Evolutionary conservation across 1,139 yeast genomes (phyloP), one percentile per base, ranked within the genome.

Genomic region (Candida gigantensis): DNA sequence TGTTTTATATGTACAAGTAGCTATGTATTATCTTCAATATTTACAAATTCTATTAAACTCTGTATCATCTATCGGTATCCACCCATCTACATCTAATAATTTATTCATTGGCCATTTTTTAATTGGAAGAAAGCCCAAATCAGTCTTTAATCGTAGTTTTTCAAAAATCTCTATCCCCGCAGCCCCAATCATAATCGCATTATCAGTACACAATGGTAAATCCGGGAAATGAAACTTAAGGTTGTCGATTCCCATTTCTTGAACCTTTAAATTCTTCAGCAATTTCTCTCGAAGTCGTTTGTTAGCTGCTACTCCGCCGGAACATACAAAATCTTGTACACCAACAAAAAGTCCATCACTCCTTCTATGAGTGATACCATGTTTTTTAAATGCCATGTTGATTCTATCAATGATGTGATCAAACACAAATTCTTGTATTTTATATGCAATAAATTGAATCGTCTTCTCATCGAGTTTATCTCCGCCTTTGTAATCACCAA

Each of bases 171-270:
- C 96, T 9, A 90, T 85, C 0, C 97, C 98, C 0, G 97, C 96
- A 79, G 95, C 86, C 0, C 97, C 98, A 37, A 92, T 92, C 99
- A 92, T 92, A 2, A 89, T 77, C 0, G 97, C 96, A 59, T 92
- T 94, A 54, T 92, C 98, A 0, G 97, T 88, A 54, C 98, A 94
- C 45, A 90, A 66, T 5, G 72, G 63, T 6, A 81, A 67, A 19
- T 77, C 81, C 0, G 97, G 96, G 50, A 82, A 89, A 50, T 77
- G 78, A 43, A 79, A 59, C 12, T 36, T 40, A 21, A 62, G 39
- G 1, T 46, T 44, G 6, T 43, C 30, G 3, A 18, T 18, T 10
- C 37, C 40, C 20, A 39, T 20, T 15, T 37, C 34, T 6, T 41
- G 36, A 16, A 11, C 23, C 6, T 45, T 45, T 36, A 82, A 52